Base-by-base conservation (phyloP, 2,329 filamentous ascomycete species). In the Exutisphaerella laricina region DNA sequence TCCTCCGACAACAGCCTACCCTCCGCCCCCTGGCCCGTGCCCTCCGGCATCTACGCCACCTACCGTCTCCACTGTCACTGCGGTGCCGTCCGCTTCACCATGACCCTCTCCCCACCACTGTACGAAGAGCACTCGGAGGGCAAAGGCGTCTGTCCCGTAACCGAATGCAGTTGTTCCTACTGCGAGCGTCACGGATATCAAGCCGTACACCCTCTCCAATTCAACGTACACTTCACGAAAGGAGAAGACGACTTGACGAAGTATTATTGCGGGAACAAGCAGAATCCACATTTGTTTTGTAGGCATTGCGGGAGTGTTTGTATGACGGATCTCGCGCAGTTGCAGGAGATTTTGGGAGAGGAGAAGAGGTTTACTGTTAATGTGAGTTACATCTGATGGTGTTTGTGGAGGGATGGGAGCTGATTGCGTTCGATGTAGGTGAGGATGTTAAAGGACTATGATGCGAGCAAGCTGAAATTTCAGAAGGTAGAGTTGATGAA, bases 21-120 rank as follows among this genome's bases (percentile, higher is more conserved):
- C 13, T 21, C 17, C 17, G 13, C 37, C 13, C 51, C 51, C 12
- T 54, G 51, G 51, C 49, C 51, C 5, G 14, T 31, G 20, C 26
- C 38, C n/a, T 49, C 49, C 12, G 48, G 48, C 25, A 33, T 43
- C 30, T 52, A 34, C 30, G 45, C 36, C 4, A 50, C 44, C 10
- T 59, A 58, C 41, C 21, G 43, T 17, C 46, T 58, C 5, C 51
- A 58, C 48, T 60, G 58, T 49, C 58, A 60, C 49, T 60, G 58
- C 48, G 55, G 50, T 28, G 44, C 57, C 10, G 50, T 60, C 12
- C 51, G 51, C 41, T 58, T 42, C 35, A 48, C 23, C 20, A 52
- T 56, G 18, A 57, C 20, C 1, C 36, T 59, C 25, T 58, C 56
- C 12, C 58, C 58, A 22, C 58, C 57, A 4, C 50, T 59, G 3